Base-by-base conservation (phyloP, 2,329 filamentous ascomycete species). In the Pyricularia sp. region DNA sequence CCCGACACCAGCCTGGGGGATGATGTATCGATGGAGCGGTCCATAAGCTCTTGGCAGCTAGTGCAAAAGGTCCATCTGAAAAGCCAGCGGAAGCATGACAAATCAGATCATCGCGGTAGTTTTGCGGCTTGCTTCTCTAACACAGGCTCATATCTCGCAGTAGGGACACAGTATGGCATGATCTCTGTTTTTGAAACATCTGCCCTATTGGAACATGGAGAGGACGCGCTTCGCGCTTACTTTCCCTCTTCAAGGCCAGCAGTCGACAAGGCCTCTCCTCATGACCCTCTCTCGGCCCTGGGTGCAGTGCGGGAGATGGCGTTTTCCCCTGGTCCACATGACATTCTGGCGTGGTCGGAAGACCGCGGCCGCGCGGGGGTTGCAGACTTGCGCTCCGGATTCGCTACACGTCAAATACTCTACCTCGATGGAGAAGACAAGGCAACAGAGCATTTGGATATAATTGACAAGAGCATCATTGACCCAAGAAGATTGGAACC, bases 301-400 rank as follows among this genome's bases (percentile, higher is more conserved):
- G 94, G 94, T 63, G 93, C 94, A 36, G 89, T 98, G 68, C 87
- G 95, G 71, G 92, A 93, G 71, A 96, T 98, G 91, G 86, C 90
- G 1, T 99, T 99, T 76, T 93, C 92, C 4, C 94, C 94, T 0
- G 91, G 92, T 1, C 92, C 94, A 0, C 94, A 90, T 83, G 94
- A 97, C 76, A 86, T 99, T 23, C 82, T 99, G 59, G 91, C 96
- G 7, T 98, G 95, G 94, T 92, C 93, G 10, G 95, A 99, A 78
- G 92, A 97, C 74, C 90, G 92, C 71, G 91, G 90, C 3, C 84
- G 88, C 69, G 83, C 94, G 20, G 92, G 91, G 55, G 83, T 94
- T 58, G 90, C 90, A 5, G 92, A 95, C 77, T 80, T 92, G 66
- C 85, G 92, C 33, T 86, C 83, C 72, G 86, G 89, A 26, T 88